phyloP scores from a whole-genome alignment of 371 early-diverging fungal genomes.

The Funneliformis caledonium region DNA sequence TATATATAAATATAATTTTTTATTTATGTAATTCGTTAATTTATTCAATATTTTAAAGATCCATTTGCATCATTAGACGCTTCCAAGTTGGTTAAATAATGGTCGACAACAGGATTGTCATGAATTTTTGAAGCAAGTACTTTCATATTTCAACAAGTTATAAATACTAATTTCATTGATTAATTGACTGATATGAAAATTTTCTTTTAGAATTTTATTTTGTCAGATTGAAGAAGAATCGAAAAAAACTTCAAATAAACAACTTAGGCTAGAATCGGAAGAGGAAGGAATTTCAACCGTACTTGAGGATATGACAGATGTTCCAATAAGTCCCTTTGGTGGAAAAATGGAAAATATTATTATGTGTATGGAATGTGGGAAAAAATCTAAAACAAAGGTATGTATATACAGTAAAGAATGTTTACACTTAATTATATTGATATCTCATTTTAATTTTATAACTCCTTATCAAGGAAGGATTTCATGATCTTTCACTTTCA shows the following conservation, averaged over 20 bases:
- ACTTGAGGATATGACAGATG: conserved; percentile 4
- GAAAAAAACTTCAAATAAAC: conserved; percentile 34
- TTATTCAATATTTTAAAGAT: neutral
- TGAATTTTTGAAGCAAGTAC: conserved; percentile 46
- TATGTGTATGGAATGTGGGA: conserved; percentile 44
- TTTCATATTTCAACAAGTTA: neutral
- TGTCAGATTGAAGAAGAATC: conserved; percentile 47
- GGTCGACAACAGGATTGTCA: conserved; percentile 50
- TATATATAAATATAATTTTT: conserved; percentile 17
- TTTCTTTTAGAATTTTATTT: conserved; percentile 44
- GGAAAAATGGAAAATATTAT: conserved; percentile 44
- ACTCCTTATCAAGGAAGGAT: conserved; percentile 42
- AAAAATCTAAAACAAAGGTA: conserved; percentile 44
- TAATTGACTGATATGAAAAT: neutral
- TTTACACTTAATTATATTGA: neutral
- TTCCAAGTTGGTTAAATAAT: conserved; percentile 49
- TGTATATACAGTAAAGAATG: neutral
- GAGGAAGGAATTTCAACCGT: neutral
- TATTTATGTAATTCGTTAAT: neutral
- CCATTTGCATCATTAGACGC: conserved; percentile 32
- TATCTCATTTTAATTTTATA: neutral
- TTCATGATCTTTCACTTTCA: conserved; percentile 47
- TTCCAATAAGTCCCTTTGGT: conserved; percentile 43
- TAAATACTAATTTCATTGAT: neutral
- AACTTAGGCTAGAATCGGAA: neutral